phyloP scores from a whole-genome alignment of 306 rosid genomes.

The Inga laurina region DNA sequence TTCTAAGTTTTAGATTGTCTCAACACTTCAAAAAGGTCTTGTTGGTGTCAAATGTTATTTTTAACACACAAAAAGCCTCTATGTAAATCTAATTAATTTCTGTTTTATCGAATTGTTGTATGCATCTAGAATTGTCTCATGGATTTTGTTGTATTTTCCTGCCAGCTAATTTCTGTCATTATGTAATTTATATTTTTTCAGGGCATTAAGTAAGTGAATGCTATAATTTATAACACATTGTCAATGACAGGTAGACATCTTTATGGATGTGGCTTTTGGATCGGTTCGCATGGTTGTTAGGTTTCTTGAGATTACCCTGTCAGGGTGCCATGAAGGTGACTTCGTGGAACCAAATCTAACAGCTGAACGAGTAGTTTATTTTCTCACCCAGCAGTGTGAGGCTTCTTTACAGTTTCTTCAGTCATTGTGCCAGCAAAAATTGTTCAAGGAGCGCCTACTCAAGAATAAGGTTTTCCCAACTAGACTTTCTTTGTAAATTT shows the following conservation, averaged over 20 bases:
- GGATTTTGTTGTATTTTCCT: slow-evolving; percentile 15
- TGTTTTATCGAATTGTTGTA: slow-evolving; percentile 18
- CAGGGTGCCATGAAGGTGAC: slow-evolving; percentile 45
- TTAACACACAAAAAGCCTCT: not conserved
- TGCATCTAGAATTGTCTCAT: slow-evolving; percentile 31
- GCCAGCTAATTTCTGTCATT: not conserved
- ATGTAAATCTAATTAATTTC: slow-evolving; percentile 4
- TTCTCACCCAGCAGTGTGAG: slow-evolving; percentile 89
- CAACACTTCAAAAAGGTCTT: not conserved
- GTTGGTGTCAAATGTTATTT: slow-evolving; percentile 12
- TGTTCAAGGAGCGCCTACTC: slow-evolving; percentile 82
- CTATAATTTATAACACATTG: slow-evolving; percentile 22
- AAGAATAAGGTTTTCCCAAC: slow-evolving; percentile 73
- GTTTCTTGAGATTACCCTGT: slow-evolving; percentile 61
- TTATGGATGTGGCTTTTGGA: slow-evolving; percentile 94
- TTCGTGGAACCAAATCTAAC: slow-evolving; percentile 44
- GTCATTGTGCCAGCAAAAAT: slow-evolving; percentile 77
- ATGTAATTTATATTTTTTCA: not conserved
- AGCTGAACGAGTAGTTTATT: slow-evolving; percentile 63
- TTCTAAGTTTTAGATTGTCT: not conserved
- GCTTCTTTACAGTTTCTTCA: slow-evolving; percentile 95
- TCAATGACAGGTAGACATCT: slow-evolving; percentile 77
- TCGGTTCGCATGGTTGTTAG: slow-evolving; percentile 69
- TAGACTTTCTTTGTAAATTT: slow-evolving; percentile 31
- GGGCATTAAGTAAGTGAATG: not conserved